Evolutionary conservation across 2,329 filamentous ascomycete species (phyloP).

Genomic region (Camillea tinctor): DNA sequence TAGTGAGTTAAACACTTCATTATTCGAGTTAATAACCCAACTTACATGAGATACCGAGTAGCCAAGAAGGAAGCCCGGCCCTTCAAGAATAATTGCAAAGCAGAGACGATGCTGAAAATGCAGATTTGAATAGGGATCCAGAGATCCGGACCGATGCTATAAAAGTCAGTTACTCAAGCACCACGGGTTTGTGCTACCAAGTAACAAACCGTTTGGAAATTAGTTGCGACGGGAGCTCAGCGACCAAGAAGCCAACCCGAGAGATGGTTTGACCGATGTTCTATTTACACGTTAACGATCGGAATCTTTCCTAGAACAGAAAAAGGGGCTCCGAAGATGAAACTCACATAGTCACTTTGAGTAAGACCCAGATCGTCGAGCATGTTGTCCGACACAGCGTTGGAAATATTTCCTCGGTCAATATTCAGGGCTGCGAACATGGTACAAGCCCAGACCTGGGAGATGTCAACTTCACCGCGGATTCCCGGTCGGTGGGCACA

Average conservation of each 20-base stretch:
- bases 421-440: constrained; percentile 27
- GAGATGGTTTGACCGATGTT: constrained; percentile 33
- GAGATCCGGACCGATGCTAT: constrained; percentile 27
- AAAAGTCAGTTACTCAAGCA: constrained; percentile 7
- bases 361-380: constrained; percentile 31
- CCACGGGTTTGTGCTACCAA: background rate
- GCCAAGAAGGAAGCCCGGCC: constrained; percentile 33
- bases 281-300: constrained; percentile 14
- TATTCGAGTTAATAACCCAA: background rate
- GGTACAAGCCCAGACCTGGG: constrained; percentile 31
- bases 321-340: background rate
- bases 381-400: constrained; percentile 37
- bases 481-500: background rate
- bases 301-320: background rate
- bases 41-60: constrained; percentile 32
- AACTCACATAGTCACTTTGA: constrained; percentile 29
- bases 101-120: constrained; percentile 26
- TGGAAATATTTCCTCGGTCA: constrained; percentile 24
- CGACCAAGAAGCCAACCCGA: constrained; percentile 24
- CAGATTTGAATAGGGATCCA: constrained; percentile 31
- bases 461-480: constrained; percentile 4
- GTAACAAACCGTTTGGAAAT: constrained; percentile 25
- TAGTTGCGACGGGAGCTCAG: constrained; percentile 22
- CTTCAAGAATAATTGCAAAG: constrained; percentile 25
- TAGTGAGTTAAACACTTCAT: constrained; percentile 7